Conservation (phyloP, 2,329 filamentous ascomycete genomes). For the Meredithiella fracta region DNA sequence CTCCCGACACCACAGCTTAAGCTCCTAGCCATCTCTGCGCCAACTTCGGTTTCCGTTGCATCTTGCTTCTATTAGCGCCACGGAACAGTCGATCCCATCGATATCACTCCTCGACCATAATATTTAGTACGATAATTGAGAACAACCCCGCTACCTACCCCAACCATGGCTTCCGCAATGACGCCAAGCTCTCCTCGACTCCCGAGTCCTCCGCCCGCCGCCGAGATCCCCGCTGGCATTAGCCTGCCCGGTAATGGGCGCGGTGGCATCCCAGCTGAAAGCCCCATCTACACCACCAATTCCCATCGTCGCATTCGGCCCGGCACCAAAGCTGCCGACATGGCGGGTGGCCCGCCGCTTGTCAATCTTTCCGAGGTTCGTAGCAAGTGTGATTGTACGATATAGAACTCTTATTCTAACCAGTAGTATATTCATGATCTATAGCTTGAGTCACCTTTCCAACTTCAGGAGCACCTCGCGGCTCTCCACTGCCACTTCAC, state of each 20-base stretch:
- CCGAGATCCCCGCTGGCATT: slow-evolving; percentile 80
- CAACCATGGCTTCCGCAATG: slow-evolving; percentile 31
- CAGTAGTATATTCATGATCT: neutral
- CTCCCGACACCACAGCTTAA: too few relatives aligned
- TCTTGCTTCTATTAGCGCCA: too few relatives aligned
- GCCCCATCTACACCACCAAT: slow-evolving; percentile 51
- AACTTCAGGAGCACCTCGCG: slow-evolving; percentile 91
- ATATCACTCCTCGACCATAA: neutral
- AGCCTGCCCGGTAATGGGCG: slow-evolving; percentile 52
- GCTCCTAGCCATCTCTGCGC: too few relatives aligned
- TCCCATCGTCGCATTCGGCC: slow-evolving; percentile 75
- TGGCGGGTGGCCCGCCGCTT: slow-evolving; percentile 80
- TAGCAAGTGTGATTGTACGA: neutral
- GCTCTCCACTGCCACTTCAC: slow-evolving; percentile 76
- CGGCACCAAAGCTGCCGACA: slow-evolving; percentile 80
- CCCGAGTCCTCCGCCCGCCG: slow-evolving; percentile 83
- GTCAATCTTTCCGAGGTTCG: slow-evolving; percentile 69
- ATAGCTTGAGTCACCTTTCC: slow-evolving; percentile 91
- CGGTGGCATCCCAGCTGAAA: slow-evolving; percentile 33
- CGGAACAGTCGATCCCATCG: neutral
- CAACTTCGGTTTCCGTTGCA: too few relatives aligned
- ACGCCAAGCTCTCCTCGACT: slow-evolving; percentile 74
- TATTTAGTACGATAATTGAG: neutral
- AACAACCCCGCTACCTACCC: neutral
- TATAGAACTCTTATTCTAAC: neutral